Evolutionary conservation across 2,329 filamentous ascomycete species (phyloP), one percentile per base, ranked within the genome.

Genomic region (Exophiala lecanii-corni): DNA sequence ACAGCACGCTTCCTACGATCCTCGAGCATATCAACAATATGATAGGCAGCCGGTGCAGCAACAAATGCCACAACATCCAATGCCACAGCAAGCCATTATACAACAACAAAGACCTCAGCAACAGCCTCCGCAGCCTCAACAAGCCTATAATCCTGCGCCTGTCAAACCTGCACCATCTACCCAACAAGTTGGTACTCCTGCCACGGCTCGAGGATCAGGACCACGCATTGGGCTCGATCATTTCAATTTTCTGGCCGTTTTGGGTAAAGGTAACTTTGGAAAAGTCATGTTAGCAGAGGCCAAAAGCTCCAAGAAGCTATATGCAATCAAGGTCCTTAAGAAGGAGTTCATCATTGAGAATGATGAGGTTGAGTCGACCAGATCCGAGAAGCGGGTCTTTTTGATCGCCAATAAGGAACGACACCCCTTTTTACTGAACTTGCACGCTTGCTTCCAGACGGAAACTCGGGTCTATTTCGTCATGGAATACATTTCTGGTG

Each of bases 261-360:
- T 98, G 53, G 92, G 92, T 62, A 98, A 98, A 69, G 92, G 92
- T 71, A 98, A 98, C 69, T 98, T 98, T 62, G 92, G 92, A 65
- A 98, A 98, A 69, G 92, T 98, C 69, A 98, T 98, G 92, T 73
- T 98, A 65, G 92, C 92, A 2, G 94, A 98, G 69, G 95, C 92
- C 1, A 98, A 98, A 74, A 82, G 81, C 42, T 82, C 86, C 7
- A 87, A 89, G 66, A 86, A 91, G 64, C 74, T 98, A 5, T 98
- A 97, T 63, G 92, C 92, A 44, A 98, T 98, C 67, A 98, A 98
- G 69, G 92, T 98, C 26, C 72, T 98, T 56, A 98, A 98, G 78
- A 98, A 98, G 71, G 92, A 98, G 65, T 98, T 98, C 65, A 98
- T 98, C 62, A 98, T 98, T 50, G 94, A 98, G 64, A 95, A 98